phyloP scores from a whole-genome alignment of 2,329 filamentous ascomycete species.

The Aspergillus sp. region DNA sequence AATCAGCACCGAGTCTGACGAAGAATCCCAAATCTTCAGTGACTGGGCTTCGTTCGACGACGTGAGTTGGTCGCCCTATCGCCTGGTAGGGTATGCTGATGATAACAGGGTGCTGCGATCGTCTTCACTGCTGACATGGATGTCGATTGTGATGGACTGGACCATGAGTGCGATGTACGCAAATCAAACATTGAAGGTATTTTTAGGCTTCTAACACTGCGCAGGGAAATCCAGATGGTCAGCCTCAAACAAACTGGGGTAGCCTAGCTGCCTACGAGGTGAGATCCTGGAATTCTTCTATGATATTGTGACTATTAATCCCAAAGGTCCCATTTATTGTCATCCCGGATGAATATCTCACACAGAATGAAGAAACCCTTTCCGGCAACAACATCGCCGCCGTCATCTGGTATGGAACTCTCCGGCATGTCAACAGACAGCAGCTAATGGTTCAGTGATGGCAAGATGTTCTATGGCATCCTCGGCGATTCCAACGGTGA shows the following conservation, averaged over 20 bases:
- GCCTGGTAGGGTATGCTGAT: not conserved
- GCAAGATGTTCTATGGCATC: conserved; percentile 36
- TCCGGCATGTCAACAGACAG: not conserved
- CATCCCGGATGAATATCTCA: conserved; percentile 29
- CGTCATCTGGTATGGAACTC: conserved; percentile 26
- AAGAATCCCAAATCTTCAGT: conserved; percentile 11
- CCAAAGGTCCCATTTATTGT: conserved; percentile 30
- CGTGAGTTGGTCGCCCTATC: conserved; percentile 7
- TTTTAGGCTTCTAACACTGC: not conserved
- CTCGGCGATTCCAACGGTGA: conserved; percentile 33
- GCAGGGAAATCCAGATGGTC: conserved; percentile 30
- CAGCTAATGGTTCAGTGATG: conserved; percentile 18
- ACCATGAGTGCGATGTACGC: conserved; percentile 25
- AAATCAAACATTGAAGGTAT: not conserved
- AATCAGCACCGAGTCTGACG: not conserved
- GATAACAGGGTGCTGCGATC: conserved; percentile 26
- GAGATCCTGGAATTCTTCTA: not conserved
- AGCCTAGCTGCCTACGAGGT: conserved; percentile 28
- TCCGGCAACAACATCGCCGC: conserved; percentile 31
- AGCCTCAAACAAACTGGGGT: conserved; percentile 28
- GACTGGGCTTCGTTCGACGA: conserved; percentile 28
- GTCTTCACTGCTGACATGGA: conserved; percentile 35
- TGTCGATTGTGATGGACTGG: conserved; percentile 33
- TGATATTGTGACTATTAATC: too few relatives aligned
- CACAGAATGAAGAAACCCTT: conserved; percentile 17